A percentile compares a stretch with the other conserved stretches of the same genome.
These are phyloP conservation scores for Alternaria alternata DNA, from an alignment of 2,329 filamentous ascomycete species.

Conservation along the genomic window DNA sequence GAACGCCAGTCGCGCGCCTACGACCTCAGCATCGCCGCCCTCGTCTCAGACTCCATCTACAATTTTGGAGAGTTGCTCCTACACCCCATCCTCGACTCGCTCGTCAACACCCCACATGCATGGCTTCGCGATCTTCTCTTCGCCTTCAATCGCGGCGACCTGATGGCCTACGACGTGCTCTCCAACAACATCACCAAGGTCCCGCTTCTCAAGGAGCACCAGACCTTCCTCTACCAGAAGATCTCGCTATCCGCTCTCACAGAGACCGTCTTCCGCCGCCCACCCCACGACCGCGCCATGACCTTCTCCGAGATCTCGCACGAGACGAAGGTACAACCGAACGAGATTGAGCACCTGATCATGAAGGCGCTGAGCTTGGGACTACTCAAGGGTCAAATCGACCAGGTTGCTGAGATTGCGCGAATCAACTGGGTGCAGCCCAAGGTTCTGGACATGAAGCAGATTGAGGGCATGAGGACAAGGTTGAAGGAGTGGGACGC, in stretches of 20 bases:
- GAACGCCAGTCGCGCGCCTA: slow-evolving; percentile 88
- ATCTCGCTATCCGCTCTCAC: slow-evolving; percentile 96
- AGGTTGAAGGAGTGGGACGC: slow-evolving; percentile 93
- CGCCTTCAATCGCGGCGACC: slow-evolving; percentile 95
- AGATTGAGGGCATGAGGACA: slow-evolving; percentile 91
- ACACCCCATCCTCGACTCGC: slow-evolving; percentile 90
- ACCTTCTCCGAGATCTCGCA: slow-evolving; percentile 85
- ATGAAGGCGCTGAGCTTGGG: slow-evolving; percentile 99
- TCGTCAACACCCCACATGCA: slow-evolving; percentile 75
- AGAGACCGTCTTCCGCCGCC: slow-evolving; percentile 93
- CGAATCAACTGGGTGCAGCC: slow-evolving; percentile 99
- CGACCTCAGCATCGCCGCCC: slow-evolving; percentile 88
- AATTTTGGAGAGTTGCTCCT: slow-evolving; percentile 99
- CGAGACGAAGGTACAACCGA: slow-evolving; percentile 88
- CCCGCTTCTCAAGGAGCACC: slow-evolving; percentile 78
- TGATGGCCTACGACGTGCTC: slow-evolving; percentile 84
- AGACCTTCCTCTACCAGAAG: slow-evolving; percentile 90
- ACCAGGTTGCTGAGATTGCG: slow-evolving; percentile 93
- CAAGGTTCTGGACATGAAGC: slow-evolving; percentile 93
- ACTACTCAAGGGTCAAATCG: slow-evolving; percentile 87
- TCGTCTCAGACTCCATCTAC: slow-evolving; percentile 95
- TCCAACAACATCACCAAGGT: slow-evolving; percentile 83
- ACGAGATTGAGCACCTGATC: slow-evolving; percentile 96
- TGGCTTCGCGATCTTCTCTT: slow-evolving; percentile 97
- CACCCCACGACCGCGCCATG: slow-evolving; percentile 95